phyloP scores from a whole-genome alignment of 768 basidiomycete genomes.

The Lanmaoa rubissima region DNA sequence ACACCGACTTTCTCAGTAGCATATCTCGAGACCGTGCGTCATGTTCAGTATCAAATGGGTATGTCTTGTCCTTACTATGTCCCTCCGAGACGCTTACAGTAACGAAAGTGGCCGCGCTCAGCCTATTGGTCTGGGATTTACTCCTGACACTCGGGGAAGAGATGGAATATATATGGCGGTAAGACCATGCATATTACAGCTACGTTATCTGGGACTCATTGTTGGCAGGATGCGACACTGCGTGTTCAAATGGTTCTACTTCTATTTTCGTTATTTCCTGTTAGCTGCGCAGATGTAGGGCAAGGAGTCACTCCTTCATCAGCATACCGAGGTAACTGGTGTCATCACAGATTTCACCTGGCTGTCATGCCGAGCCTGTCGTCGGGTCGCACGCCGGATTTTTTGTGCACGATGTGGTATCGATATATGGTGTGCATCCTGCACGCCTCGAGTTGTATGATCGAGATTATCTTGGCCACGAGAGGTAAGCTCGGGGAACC shows the following conservation, averaged over 20 bases:
- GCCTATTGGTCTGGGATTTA: slow-evolving; percentile 29
- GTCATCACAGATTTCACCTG: slow-evolving; percentile 7
- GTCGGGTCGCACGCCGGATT: slow-evolving; percentile 6
- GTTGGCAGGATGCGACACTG: slow-evolving; percentile 10
- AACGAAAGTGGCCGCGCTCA: slow-evolving; percentile 24
- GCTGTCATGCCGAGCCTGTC: slow-evolving; percentile 3
- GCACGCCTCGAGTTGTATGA: slow-evolving; percentile 10
- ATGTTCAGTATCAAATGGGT: slow-evolving; percentile 13
- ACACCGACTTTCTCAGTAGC: neutral
- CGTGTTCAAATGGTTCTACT: slow-evolving; percentile 14
- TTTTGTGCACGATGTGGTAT: slow-evolving; percentile 13
- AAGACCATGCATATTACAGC: neutral
- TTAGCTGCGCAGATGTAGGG: slow-evolving; percentile 13
- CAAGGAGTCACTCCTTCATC: neutral
- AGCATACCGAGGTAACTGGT: neutral
- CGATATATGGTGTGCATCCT: neutral
- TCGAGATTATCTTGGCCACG: slow-evolving; percentile 25
- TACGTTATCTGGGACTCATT: neutral
- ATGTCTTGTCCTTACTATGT: neutral
- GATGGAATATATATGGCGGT: slow-evolving; percentile 33
- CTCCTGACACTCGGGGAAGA: slow-evolving; percentile 26
- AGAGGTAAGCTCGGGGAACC: slow-evolving; percentile 20
- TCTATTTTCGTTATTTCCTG: slow-evolving; percentile 20
- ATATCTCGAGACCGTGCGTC: slow-evolving; percentile 4
- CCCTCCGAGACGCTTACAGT: neutral